Evolutionary conservation across 805 yeast genomes (phyloP).

Genomic region (Ascoidea rubescens): DNA sequence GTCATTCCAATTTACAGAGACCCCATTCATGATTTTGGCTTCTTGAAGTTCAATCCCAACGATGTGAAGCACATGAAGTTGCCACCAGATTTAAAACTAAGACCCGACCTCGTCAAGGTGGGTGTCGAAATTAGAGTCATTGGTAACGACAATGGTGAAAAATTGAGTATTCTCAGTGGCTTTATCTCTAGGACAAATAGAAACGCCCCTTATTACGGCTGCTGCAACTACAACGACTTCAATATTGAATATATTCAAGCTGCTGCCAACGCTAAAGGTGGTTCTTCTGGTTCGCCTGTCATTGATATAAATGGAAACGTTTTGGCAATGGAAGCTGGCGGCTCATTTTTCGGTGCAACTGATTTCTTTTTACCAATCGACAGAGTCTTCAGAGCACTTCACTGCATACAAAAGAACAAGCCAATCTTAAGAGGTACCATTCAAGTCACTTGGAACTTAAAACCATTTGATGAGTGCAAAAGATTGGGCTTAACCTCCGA

Average conservation of each 20-base stretch:
- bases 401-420: conserved; percentile 43
- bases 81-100: conserved; percentile 47
- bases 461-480: conserved; percentile 83
- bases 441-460: conserved; percentile 76
- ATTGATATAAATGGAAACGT: conserved; percentile 78
- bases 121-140: conserved; percentile 89
- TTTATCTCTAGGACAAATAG: conserved; percentile 69
- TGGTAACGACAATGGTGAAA: conserved; percentile 95
- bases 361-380: conserved; percentile 81
- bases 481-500: conserved; percentile 70
- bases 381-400: conserved; percentile 69
- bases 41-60: conserved; percentile 64
- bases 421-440: conserved; percentile 81
- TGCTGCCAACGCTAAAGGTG: conserved; percentile 92
- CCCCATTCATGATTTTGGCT: conserved; percentile 92
- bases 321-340: conserved; percentile 90
- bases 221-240: conserved; percentile 77
- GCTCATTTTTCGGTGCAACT: conserved; percentile 79
- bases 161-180: conserved; percentile 76
- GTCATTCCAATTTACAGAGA: conserved; percentile 81
- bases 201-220: conserved; percentile 90
- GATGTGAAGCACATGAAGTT: conserved; percentile 23
- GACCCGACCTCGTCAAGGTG: conserved; percentile 76
- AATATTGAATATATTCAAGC: conserved; percentile 91
- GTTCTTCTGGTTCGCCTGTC: conserved; percentile 91